Evolutionary conservation across 2,329 filamentous ascomycete genomes (phyloP).

Genomic region (Penicillium occitanis): DNA sequence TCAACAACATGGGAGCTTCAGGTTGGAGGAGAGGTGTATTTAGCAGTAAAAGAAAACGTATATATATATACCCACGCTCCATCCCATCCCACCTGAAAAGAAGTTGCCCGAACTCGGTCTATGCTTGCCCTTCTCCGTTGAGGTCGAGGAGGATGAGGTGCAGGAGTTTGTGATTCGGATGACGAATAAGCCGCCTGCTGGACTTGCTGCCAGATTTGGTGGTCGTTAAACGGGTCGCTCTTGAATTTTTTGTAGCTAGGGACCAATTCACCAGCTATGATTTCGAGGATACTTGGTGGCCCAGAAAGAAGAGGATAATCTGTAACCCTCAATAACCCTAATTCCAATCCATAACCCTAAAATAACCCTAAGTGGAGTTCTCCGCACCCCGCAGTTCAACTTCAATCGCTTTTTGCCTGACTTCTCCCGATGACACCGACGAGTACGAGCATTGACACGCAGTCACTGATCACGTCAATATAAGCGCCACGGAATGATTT

Average conservation of each 20-base stretch:
- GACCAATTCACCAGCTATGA: too few relatives aligned
- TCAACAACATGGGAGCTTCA: too few relatives aligned
- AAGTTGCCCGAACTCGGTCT: too few relatives aligned
- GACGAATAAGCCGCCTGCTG: not conserved
- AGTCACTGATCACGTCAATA: too few relatives aligned
- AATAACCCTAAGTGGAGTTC: constrained; percentile 6
- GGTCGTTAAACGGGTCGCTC: not conserved
- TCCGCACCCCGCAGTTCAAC: constrained; percentile 17
- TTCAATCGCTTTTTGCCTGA: not conserved
- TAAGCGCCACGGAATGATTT: too few relatives aligned
- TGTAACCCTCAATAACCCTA: not conserved
- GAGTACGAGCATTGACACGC: too few relatives aligned
- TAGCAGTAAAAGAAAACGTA: too few relatives aligned
- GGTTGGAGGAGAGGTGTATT: too few relatives aligned
- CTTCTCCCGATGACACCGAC: too few relatives aligned
- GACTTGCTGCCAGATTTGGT: too few relatives aligned
- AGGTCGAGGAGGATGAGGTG: not conserved
- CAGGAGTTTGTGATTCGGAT: not conserved
- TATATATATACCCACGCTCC: not conserved
- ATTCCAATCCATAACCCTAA: not conserved
- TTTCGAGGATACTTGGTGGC: not conserved
- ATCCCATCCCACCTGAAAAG: too few relatives aligned
- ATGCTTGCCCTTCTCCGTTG: not conserved
- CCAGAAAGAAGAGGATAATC: not conserved
- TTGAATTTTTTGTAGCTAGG: too few relatives aligned